Evolutionary conservation across 2,329 filamentous ascomycete species (phyloP).

Genomic region (Monosporascus sp.): DNA sequence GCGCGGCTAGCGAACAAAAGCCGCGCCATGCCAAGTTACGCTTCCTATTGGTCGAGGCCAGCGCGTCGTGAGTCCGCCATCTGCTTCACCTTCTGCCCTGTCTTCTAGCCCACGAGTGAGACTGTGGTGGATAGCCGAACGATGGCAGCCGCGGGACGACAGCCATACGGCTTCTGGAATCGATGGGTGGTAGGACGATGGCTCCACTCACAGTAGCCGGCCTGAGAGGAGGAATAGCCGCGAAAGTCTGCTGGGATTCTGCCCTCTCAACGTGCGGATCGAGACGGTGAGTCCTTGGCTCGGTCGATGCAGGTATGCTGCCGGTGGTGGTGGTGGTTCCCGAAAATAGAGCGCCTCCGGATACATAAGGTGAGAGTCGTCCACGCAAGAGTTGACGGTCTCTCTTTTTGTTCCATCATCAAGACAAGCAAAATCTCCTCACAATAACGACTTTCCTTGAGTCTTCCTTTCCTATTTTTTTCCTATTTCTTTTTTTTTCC

Average conservation of each 20-base stretch:
- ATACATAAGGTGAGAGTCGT: slow-evolving; percentile 19
- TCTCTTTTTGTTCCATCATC: slow-evolving; percentile 13
- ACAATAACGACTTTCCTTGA: slow-evolving; percentile 21
- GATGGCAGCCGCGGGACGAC: neutral
- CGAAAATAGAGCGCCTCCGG: neutral
- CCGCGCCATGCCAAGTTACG: neutral
- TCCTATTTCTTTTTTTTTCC: slow-evolving; percentile 19
- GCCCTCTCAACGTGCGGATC: neutral
- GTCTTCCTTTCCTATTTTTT: slow-evolving; percentile 22
- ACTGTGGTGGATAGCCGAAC: neutral
- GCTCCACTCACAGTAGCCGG: neutral
- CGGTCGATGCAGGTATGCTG: neutral
- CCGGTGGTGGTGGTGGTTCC: neutral
- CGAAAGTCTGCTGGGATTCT: neutral
- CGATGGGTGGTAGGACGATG: no score
- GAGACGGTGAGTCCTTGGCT: neutral
- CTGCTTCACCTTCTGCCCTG: slow-evolving; percentile 12
- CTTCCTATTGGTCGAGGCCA: slow-evolving; percentile 17
- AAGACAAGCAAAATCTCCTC: slow-evolving; percentile 10
- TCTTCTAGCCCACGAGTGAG: neutral
- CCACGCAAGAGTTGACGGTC: slow-evolving; percentile 4
- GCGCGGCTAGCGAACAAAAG: neutral
- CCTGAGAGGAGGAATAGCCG: neutral
- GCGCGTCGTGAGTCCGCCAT: slow-evolving; percentile 25
- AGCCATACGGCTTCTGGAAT: no score